Percentiles rank a stretch among this genome's conserved stretches.
Conservation (phyloP, 2,329 filamentous ascomycete species). For the Ascomycota sp. region DNA sequence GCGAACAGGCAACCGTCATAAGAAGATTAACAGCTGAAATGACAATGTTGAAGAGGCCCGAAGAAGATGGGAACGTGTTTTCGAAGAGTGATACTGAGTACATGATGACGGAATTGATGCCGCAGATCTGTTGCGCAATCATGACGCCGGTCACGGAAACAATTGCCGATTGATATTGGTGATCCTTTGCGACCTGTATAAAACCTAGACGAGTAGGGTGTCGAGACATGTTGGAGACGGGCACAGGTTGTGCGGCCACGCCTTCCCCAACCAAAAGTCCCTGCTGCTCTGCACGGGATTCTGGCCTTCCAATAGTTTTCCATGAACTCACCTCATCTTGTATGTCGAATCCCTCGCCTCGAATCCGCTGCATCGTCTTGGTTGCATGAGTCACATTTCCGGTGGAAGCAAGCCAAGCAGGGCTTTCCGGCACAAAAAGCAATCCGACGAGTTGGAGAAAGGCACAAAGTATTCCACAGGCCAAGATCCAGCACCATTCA, state of each 20-base stretch:
- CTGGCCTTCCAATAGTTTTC: too few relatives aligned
- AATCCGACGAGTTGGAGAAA: conserved; percentile 47
- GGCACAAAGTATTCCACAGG: conserved; percentile 48
- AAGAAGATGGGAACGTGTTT: conserved; percentile 60
- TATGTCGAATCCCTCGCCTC: conserved; percentile 49
- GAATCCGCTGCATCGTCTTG: conserved; percentile 50
- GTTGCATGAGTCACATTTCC: conserved; percentile 40
- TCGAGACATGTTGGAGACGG: conserved; percentile 1
- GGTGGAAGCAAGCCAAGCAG: conserved; percentile 62
- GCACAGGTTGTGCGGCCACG: conserved; percentile 2
- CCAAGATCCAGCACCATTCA: conserved; percentile 71
- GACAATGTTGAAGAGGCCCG: conserved; percentile 65
- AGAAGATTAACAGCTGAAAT: conserved; percentile 75
- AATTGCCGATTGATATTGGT: conserved; percentile 50
- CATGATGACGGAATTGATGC: conserved; percentile 96
- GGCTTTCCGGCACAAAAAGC: conserved; percentile 67
- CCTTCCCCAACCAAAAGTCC: conserved; percentile 33
- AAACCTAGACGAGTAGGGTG: conserved; percentile 31
- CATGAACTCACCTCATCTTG: conserved; percentile 49
- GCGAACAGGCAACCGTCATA: conserved; percentile 63
- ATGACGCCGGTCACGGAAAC: conserved; percentile 78
- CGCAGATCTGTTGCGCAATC: conserved; percentile 80
- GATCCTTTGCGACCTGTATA: conserved; percentile 43
- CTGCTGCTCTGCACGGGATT: conserved; percentile 39
- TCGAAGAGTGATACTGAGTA: conserved; percentile 84